Percentiles rank a stretch among this genome's conserved stretches.
Conservation (phyloP, 2,329 filamentous ascomycete genomes). For the Ophiostoma pallidulum region DNA sequence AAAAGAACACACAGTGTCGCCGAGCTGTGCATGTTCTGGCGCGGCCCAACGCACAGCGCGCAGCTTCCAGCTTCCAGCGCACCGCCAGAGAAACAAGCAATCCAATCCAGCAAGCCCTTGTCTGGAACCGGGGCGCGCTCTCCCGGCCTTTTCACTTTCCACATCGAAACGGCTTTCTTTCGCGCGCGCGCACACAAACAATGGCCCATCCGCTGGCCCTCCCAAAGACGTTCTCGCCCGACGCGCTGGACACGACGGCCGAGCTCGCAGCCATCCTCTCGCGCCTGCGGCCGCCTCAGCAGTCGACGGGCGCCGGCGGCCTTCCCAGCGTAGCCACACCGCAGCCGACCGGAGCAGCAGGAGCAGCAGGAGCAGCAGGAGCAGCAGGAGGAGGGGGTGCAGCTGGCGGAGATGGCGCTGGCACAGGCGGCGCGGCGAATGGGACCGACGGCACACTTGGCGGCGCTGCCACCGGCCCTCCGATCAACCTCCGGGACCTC, state of each 20-base stretch:
- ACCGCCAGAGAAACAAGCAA: too few species aligned
- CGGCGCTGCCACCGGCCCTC: constrained; percentile 8
- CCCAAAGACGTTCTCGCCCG: constrained; percentile 61
- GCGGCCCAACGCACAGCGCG: constrained; percentile 1
- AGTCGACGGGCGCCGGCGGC: constrained; percentile 23
- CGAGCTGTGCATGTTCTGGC: background rate
- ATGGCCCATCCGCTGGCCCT: constrained; percentile 38
- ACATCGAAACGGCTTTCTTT: too few species aligned
- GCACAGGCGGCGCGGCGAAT: constrained; percentile 19
- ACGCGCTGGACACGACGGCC: constrained; percentile 77
- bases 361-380: constrained; percentile 14
- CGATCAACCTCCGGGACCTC: constrained; percentile 59
- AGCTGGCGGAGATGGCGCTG: constrained; percentile 21
- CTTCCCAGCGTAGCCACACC: constrained; percentile 22
- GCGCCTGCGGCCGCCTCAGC: constrained; percentile 51
- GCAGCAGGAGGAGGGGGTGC: constrained; percentile 23
- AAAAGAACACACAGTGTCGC: constrained; percentile 4
- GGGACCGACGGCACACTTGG: constrained; percentile 10
- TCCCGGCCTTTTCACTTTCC: too few species aligned
- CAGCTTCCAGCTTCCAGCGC: too few species aligned
- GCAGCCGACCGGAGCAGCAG: constrained; percentile 24
- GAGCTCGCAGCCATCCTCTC: constrained; percentile 69
- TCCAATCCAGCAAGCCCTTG: too few species aligned
- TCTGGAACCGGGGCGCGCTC: too few species aligned
- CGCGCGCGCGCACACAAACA: too few species aligned